Conservation (phyloP, 192 early-diverging fungal species). For the Coemansia sp. region DNA sequence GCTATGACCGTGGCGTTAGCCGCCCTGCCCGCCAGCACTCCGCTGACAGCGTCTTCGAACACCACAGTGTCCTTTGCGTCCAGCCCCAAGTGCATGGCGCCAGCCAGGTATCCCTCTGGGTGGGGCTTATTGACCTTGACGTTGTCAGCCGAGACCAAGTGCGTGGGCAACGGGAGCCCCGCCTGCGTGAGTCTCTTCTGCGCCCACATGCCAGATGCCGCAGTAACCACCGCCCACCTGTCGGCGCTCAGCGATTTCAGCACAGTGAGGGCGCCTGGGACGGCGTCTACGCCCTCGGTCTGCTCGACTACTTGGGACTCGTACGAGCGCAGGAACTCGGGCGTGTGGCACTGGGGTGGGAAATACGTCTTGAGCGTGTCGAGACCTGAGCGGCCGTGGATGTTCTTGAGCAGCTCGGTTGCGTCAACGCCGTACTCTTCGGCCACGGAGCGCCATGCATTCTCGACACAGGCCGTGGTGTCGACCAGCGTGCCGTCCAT, state of each 20-base stretch:
- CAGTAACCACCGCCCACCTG: slow-evolving; percentile 48
- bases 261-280: slow-evolving; percentile 31
- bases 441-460: slow-evolving; percentile 28
- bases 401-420: slow-evolving; percentile 8
- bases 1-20: slow-evolving; percentile 36
- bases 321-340: slow-evolving; percentile 13
- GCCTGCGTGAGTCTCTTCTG: slow-evolving; percentile 22
- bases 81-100: slow-evolving; percentile 18
- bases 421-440: slow-evolving; percentile 23
- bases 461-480: slow-evolving; percentile 39
- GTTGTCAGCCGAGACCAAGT: slow-evolving; percentile 25
- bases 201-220: slow-evolving; percentile 29
- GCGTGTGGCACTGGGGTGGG: slow-evolving; percentile 21
- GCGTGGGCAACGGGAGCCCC: slow-evolving; percentile 17
- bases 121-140: slow-evolving; percentile 29
- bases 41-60: slow-evolving; percentile 47
- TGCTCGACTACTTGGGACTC: slow-evolving; percentile 22
- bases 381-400: slow-evolving; percentile 37
- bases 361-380: slow-evolving; percentile 37
- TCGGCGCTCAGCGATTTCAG: slow-evolving; percentile 1
- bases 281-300: slow-evolving; percentile 25
- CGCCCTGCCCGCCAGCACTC: slow-evolving; percentile 30
- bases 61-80: slow-evolving; percentile 23
- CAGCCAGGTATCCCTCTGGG: slow-evolving; percentile 30
- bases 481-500: slow-evolving; percentile 53